These are phyloP conservation scores for Microglena sp. DNA, from an alignment of 139 green algal genomes.

Conservation along the genomic window DNA sequence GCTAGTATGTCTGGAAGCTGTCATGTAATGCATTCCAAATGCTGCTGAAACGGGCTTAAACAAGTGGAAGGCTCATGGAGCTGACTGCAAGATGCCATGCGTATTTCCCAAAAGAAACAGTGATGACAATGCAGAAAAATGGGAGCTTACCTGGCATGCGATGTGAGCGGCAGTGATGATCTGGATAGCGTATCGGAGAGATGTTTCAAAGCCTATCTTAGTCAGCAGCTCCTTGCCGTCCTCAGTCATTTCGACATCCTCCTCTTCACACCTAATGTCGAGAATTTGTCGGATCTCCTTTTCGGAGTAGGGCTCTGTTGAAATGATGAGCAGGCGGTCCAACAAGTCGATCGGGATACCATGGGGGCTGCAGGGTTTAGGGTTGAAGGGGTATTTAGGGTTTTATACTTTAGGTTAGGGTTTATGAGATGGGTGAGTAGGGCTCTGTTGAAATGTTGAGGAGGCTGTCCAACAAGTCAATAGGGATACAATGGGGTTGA, in stretches of 20 bases:
- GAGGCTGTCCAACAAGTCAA: constrained; percentile 94
- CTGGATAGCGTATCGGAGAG: constrained; percentile 92
- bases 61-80: no score
- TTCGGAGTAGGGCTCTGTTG: constrained; percentile 89
- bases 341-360: constrained; percentile 97
- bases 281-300: constrained; percentile 89
- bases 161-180: constrained; percentile 88
- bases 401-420: neutral
- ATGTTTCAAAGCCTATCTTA: constrained; percentile 84
- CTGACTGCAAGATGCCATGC: no score
- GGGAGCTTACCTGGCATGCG: no score
- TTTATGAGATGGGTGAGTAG: constrained; percentile 53
- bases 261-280: constrained; percentile 89
- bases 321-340: constrained; percentile 97
- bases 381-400: neutral
- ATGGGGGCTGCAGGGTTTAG: constrained; percentile 74
- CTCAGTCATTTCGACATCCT: constrained; percentile 87
- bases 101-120: no score
- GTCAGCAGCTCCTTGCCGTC: constrained; percentile 93
- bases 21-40: no score
- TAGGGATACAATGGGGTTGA: constrained; percentile 96
- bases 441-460: constrained; percentile 94
- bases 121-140: no score
- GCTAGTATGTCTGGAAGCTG: no score
- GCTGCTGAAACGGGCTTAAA: no score